phyloP scores from a whole-genome alignment of 2,329 filamentous ascomycete genomes.

The Fusarium sp. region DNA sequence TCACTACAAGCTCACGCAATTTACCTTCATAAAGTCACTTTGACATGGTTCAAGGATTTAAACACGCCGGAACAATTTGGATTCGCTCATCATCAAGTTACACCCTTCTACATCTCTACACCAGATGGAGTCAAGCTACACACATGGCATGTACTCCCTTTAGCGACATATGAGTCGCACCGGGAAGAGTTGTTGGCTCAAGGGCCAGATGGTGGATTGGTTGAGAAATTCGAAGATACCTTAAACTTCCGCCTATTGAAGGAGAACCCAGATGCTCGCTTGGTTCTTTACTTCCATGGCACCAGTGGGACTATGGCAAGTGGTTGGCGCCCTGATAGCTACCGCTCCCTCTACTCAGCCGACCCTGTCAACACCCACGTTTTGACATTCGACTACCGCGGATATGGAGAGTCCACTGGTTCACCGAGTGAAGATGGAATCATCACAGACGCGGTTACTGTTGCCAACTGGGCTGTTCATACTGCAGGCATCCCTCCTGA shows the following conservation, averaged over 20 bases:
- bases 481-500: slow-evolving; percentile 63
- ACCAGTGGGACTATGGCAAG: slow-evolving; percentile 67
- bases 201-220: slow-evolving; percentile 3
- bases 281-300: slow-evolving; percentile 66
- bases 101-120: slow-evolving; percentile 74
- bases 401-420: slow-evolving; percentile 67
- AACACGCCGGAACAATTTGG: slow-evolving; percentile 75
- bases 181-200: slow-evolving; percentile 56
- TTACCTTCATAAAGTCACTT: slow-evolving; percentile 63
- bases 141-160: slow-evolving; percentile 78
- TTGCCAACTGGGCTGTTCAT: slow-evolving; percentile 66
- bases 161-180: slow-evolving; percentile 59
- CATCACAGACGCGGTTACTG: slow-evolving; percentile 62
- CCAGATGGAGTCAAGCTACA: slow-evolving; percentile 74
- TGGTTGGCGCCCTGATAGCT: slow-evolving; percentile 65
- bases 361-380: slow-evolving; percentile 66
- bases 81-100: slow-evolving; percentile 76
- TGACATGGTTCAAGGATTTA: slow-evolving; percentile 64
- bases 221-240: slow-evolving; percentile 28
- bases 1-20: slow-evolving; percentile 48
- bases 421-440: slow-evolving; percentile 67
- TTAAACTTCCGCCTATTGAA: slow-evolving; percentile 57
- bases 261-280: slow-evolving; percentile 57
- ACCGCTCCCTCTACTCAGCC: slow-evolving; percentile 65
- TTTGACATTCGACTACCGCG: slow-evolving; percentile 71